Evolutionary conservation across 495 filamentous ascomycete genomes (phyloP).

Genomic region (Penicillium canariense): DNA sequence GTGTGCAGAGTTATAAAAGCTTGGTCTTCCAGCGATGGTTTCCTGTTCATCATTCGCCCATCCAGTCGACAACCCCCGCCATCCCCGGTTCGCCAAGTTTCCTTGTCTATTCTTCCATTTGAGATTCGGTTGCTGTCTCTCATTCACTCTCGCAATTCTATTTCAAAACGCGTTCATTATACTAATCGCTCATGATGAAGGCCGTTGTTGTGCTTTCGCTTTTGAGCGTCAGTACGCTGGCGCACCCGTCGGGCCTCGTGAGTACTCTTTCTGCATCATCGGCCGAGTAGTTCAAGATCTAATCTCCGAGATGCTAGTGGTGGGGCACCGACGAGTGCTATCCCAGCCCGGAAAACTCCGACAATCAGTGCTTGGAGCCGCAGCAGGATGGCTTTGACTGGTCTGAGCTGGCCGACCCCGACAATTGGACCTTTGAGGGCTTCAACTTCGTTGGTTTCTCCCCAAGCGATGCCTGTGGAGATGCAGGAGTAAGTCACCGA

Average conservation of each 20-base stretch:
- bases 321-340: conserved; percentile 63
- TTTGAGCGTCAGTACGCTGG: conserved; percentile 22
- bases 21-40: not conserved
- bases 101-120: not conserved
- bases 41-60: conserved; percentile 2
- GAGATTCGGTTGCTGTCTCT: conserved; percentile 17
- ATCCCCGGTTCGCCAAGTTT: conserved; percentile 2
- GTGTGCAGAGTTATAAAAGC: not conserved
- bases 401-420: conserved; percentile 57
- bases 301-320: conserved; percentile 23
- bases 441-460: conserved; percentile 71
- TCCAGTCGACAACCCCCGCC: conserved; percentile 15
- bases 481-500: conserved; percentile 34
- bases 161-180: not conserved
- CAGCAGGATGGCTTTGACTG: conserved; percentile 73
- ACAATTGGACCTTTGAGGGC: conserved; percentile 61
- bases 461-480: conserved; percentile 54
- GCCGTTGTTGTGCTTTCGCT: conserved; percentile 25
- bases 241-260: conserved; percentile 35
- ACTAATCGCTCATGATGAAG: conserved; percentile 23
- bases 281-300: not conserved
- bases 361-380: conserved; percentile 68
- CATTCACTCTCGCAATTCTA: conserved; percentile 17
- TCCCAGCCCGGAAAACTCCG: conserved; percentile 68
- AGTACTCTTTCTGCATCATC: conserved; percentile 4